Evolutionary conservation across 192 early-diverging fungal genomes (phyloP).

Genomic region (Linnemannia exigua): DNA sequence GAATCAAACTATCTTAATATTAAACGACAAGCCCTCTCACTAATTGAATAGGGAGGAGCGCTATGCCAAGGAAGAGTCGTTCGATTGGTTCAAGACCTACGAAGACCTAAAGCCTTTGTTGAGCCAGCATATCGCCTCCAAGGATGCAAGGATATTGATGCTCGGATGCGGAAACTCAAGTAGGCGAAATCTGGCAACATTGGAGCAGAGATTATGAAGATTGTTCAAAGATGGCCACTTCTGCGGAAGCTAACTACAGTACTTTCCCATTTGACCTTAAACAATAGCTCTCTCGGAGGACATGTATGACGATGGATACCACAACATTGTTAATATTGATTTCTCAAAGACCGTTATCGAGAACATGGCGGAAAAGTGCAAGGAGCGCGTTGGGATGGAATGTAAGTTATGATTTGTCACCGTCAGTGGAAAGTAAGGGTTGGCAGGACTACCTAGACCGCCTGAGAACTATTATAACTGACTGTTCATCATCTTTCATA

Average conservation of each 20-base stretch:
- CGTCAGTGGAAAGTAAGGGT: not conserved
- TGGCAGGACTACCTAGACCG: not conserved
- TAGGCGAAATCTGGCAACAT: conserved; percentile 18
- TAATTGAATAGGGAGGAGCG: conserved; percentile 45
- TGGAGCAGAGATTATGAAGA: not conserved
- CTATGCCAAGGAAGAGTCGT: conserved; percentile 64
- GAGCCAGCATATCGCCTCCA: conserved; percentile 63
- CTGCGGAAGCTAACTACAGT: not conserved
- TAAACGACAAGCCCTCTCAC: not conserved
- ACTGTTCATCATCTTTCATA: not conserved
- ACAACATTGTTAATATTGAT: conserved; percentile 84
- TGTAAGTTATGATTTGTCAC: conserved; percentile 56
- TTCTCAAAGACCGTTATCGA: conserved; percentile 85
- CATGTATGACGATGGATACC: conserved; percentile 84
- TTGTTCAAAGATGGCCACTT: not conserved
- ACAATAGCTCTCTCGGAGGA: conserved; percentile 75
- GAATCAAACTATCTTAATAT: not conserved
- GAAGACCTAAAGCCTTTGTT: conserved; percentile 76
- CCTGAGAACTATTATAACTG: not conserved
- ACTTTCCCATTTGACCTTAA: not conserved
- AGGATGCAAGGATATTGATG: conserved; percentile 79
- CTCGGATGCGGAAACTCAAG: conserved; percentile 91
- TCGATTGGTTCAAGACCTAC: conserved; percentile 95
- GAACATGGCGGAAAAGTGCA: conserved; percentile 74
- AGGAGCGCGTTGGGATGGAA: conserved; percentile 65